Percentiles rank a stretch among this genome's conserved stretches.
Conservation (phyloP, 345 rosid genomes). For the Jatropha curcas region DNA sequence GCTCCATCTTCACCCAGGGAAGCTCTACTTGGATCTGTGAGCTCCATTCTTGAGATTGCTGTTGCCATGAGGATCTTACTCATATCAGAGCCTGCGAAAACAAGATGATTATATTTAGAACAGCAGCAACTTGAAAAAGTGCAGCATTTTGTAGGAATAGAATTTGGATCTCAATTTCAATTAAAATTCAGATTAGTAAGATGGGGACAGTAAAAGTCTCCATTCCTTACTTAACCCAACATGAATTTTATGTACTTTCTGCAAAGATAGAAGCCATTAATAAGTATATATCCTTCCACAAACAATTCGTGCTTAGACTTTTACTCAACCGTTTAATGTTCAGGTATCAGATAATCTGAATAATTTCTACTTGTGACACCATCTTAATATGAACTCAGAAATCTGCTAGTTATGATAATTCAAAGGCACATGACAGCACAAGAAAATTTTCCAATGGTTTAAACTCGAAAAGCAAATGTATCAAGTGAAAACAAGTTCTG, state of each 20-base stretch:
- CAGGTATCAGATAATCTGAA: neutral
- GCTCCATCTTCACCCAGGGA: conserved; percentile 68
- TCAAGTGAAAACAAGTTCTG: neutral
- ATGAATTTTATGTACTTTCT: neutral
- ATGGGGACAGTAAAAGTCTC: too few species aligned
- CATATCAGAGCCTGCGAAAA: conserved; percentile 67
- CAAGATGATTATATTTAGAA: neutral
- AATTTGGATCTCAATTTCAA: neutral
- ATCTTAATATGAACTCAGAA: neutral
- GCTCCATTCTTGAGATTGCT: conserved; percentile 65
- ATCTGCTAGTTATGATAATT: neutral
- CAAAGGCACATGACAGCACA: conserved; percentile 4
- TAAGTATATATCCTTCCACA: neutral
- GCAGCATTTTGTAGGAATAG: neutral
- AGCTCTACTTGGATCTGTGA: conserved; percentile 62
- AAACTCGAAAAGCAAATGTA: neutral
- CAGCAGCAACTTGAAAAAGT: neutral
- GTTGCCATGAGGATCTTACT: conserved; percentile 78
- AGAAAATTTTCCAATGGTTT: neutral
- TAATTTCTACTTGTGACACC: neutral
- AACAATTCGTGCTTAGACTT: neutral
- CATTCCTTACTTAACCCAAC: too few species aligned
- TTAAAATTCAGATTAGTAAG: neutral
- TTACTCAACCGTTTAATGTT: neutral
- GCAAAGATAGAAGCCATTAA: neutral